Conservation (phyloP, 2,329 filamentous ascomycete genomes). For the Scedosporium boydii region DNA sequence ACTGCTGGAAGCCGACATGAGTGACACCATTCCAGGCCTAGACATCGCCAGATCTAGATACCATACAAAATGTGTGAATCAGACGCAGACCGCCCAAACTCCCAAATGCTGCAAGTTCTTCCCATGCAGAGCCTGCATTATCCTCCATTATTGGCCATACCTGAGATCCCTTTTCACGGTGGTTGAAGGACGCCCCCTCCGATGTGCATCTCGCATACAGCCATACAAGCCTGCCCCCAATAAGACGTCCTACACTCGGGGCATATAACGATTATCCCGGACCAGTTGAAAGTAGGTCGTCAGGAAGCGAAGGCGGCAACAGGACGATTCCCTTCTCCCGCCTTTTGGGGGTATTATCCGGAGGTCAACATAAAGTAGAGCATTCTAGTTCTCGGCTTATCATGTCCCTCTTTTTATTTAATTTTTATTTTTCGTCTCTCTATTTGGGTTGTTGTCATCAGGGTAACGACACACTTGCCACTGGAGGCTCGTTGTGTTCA, state of each 20-base stretch:
- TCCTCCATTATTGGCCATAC: slow-evolving; percentile 2
- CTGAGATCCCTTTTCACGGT: background rate
- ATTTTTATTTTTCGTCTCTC: background rate
- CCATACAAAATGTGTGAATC: background rate
- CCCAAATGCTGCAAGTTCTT: background rate
- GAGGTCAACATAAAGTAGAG: background rate
- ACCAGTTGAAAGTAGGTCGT: background rate
- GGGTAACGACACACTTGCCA: too few species aligned
- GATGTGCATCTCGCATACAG: slow-evolving; percentile 3
- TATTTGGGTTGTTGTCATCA: background rate
- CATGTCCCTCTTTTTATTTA: background rate
- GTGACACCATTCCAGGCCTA: background rate
- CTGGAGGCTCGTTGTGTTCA: background rate
- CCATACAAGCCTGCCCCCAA: background rate
- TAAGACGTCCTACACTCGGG: background rate
- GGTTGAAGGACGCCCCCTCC: background rate
- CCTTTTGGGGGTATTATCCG: background rate
- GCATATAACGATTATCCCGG: background rate
- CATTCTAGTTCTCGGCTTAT: background rate
- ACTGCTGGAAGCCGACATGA: background rate
- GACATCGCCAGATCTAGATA: background rate
- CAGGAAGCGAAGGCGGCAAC: background rate
- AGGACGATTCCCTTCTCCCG: background rate
- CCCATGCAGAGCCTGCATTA: background rate
- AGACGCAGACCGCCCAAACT: background rate